Conservation (phyloP, 352 stramenopile genomes). For the Phytophthora macrochlamydospora region DNA sequence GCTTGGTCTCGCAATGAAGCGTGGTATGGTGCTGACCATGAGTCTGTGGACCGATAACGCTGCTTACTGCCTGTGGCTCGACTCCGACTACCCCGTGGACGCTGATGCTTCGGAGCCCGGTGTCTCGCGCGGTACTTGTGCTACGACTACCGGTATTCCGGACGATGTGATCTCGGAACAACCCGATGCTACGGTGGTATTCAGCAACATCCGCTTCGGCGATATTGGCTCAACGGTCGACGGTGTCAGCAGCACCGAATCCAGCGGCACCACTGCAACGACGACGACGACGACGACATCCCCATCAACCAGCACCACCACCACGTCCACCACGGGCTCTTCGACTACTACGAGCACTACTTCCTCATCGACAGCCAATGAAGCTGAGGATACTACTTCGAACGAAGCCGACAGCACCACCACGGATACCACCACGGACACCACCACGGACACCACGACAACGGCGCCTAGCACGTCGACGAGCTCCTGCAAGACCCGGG, state of each 20-base stretch:
- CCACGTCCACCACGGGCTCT: background rate
- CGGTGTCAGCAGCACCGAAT: background rate
- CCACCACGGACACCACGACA: background rate
- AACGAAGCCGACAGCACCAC: background rate
- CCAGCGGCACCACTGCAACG: background rate
- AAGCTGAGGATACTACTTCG: background rate
- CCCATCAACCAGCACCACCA: background rate
- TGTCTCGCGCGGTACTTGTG: background rate
- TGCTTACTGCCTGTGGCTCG: background rate
- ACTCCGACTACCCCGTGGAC: slow-evolving; percentile 1
- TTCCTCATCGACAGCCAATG: background rate
- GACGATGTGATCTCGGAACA: background rate
- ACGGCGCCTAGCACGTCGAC: background rate
- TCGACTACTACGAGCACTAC: background rate
- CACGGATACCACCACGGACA: background rate
- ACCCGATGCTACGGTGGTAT: background rate
- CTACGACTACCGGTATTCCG: background rate
- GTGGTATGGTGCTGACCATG: slow-evolving; percentile 2
- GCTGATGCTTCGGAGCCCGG: background rate
- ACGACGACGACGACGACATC: slow-evolving; percentile 19
- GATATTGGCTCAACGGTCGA: background rate
- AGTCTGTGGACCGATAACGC: slow-evolving; percentile 1
- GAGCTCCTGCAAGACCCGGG: background rate
- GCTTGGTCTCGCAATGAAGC: background rate
- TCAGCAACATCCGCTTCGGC: slow-evolving; percentile 1